These are phyloP conservation scores for Phytophthora crassamura DNA, from an alignment of 352 stramenopile genomes.

Conservation along the genomic window DNA sequence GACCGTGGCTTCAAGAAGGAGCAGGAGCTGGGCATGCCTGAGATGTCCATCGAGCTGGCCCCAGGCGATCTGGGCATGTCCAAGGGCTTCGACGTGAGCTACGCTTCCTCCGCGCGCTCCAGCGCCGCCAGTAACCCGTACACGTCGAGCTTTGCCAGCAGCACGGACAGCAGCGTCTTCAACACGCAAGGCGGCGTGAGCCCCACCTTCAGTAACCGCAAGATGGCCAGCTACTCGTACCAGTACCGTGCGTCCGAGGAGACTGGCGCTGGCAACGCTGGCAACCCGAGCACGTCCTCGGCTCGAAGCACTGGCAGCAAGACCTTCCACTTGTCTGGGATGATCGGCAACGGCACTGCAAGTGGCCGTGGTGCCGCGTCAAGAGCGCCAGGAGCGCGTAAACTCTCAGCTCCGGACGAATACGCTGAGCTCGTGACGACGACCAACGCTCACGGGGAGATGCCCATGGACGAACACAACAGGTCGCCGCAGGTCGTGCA, in stretches of 20 bases:
- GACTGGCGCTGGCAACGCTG: neutral
- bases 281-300: slow-evolving; percentile 7
- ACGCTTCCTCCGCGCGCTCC: slow-evolving; percentile 38
- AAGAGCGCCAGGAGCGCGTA: slow-evolving; percentile 29
- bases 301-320: slow-evolving; percentile 15
- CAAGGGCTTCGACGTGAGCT: slow-evolving; percentile 40
- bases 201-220: slow-evolving; percentile 37
- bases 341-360: slow-evolving; percentile 30
- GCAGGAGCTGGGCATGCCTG: slow-evolving; percentile 39
- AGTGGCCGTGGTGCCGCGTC: slow-evolving; percentile 16
- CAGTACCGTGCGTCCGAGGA: slow-evolving; percentile 44
- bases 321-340: slow-evolving; percentile 37
- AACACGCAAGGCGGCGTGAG: slow-evolving; percentile 49
- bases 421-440: slow-evolving; percentile 44
- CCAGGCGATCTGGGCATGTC: slow-evolving; percentile 35
- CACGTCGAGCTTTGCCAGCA: slow-evolving; percentile 30
- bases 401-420: slow-evolving; percentile 43
- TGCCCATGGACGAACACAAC: slow-evolving; percentile 20
- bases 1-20: slow-evolving; percentile 41
- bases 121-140: slow-evolving; percentile 32
- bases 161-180: slow-evolving; percentile 44
- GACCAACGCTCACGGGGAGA: slow-evolving; percentile 32
- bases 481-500: slow-evolving; percentile 6
- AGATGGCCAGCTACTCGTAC: slow-evolving; percentile 43
- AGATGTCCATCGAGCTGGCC: slow-evolving; percentile 55